Evolutionary conservation across 2,329 filamentous ascomycete genomes (phyloP).

Genomic region (Teratosphaeriaceae sp.): DNA sequence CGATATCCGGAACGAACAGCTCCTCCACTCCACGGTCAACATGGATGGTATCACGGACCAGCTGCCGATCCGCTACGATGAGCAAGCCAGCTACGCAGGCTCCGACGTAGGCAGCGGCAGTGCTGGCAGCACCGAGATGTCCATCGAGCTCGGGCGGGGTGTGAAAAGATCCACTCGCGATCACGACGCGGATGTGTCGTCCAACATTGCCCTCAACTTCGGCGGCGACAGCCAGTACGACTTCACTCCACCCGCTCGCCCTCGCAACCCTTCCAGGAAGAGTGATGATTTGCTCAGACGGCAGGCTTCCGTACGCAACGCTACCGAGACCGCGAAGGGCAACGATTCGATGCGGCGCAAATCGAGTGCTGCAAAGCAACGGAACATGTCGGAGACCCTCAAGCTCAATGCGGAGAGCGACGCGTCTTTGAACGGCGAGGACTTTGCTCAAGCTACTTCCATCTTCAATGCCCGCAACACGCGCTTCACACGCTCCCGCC

Average conservation of each 20-base stretch:
- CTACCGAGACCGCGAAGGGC: slow-evolving; percentile 33
- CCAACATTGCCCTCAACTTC: slow-evolving; percentile 43
- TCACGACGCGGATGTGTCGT: slow-evolving; percentile 42
- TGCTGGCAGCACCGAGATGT: slow-evolving; percentile 38
- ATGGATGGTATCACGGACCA: slow-evolving; percentile 9
- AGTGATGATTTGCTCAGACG: slow-evolving; percentile 34
- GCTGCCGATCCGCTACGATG: slow-evolving; percentile 15
- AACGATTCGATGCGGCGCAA: slow-evolving; percentile 26
- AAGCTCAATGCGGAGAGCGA: slow-evolving; percentile 48
- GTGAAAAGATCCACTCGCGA: slow-evolving; percentile 32
- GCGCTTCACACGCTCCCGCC: slow-evolving; percentile 42
- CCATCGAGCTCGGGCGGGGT: slow-evolving; percentile 53
- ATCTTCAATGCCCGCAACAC: slow-evolving; percentile 44
- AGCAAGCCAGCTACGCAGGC: slow-evolving; percentile 8
- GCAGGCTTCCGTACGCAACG: slow-evolving; percentile 40
- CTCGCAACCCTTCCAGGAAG: slow-evolving; percentile 25
- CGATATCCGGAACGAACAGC: slow-evolving; percentile 10
- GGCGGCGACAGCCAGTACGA: slow-evolving; percentile 44
- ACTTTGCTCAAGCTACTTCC: slow-evolving; percentile 34
- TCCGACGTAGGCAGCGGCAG: slow-evolving; percentile 24
- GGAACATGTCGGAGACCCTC: slow-evolving; percentile 51
- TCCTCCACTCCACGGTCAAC: slow-evolving; percentile 14
- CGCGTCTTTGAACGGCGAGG: slow-evolving; percentile 45
- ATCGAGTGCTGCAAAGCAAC: slow-evolving; percentile 29
- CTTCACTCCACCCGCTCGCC: slow-evolving; percentile 33